Percentiles rank a stretch among this genome's conserved stretches.
Conservation (phyloP, 2,329 filamentous ascomycete genomes). For the Ceratocystis colombiana region DNA sequence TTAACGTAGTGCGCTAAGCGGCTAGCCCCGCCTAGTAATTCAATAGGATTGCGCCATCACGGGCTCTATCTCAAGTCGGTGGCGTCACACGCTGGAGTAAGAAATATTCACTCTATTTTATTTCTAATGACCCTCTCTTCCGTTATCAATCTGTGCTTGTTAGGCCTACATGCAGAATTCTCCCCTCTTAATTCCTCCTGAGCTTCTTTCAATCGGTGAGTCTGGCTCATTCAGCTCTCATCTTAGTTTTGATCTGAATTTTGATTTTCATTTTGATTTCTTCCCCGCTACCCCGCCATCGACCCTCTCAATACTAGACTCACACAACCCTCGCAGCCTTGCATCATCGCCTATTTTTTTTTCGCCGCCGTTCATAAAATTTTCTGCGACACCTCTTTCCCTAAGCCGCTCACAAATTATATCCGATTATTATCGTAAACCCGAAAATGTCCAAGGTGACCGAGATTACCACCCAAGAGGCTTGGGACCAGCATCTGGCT, state of each 20-base stretch:
- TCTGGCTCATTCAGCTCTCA: not conserved
- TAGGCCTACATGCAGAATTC: not conserved
- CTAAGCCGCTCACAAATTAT: not conserved
- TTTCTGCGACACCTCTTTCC: not conserved
- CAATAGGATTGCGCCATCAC: slow-evolving; percentile 18
- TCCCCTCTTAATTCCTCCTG: not conserved
- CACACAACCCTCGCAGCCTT: not conserved
- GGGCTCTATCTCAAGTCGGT: not conserved
- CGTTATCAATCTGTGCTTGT: slow-evolving; percentile 22
- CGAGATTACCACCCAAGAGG: slow-evolving; percentile 62
- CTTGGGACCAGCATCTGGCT: slow-evolving; percentile 60
- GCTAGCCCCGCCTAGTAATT: not conserved
- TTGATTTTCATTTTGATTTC: not conserved
- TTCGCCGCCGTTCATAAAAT: not conserved
- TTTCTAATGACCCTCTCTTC: slow-evolving; percentile 2
- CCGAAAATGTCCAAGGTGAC: slow-evolving; percentile 60
- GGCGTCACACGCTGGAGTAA: slow-evolving; percentile 15
- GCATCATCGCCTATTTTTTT: not conserved
- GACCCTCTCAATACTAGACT: not conserved
- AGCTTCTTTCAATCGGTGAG: slow-evolving; percentile 2
- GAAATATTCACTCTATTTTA: not conserved
- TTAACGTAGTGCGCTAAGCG: not conserved
- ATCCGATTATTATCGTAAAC: no score
- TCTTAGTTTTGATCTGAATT: not conserved
- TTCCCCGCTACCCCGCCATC: slow-evolving; percentile 22